Percentiles rank a stretch among this genome's conserved stretches.
Evolutionary conservation across 192 early-diverging fungal species (phyloP).

Genomic region (Pilaira anomala): DNA sequence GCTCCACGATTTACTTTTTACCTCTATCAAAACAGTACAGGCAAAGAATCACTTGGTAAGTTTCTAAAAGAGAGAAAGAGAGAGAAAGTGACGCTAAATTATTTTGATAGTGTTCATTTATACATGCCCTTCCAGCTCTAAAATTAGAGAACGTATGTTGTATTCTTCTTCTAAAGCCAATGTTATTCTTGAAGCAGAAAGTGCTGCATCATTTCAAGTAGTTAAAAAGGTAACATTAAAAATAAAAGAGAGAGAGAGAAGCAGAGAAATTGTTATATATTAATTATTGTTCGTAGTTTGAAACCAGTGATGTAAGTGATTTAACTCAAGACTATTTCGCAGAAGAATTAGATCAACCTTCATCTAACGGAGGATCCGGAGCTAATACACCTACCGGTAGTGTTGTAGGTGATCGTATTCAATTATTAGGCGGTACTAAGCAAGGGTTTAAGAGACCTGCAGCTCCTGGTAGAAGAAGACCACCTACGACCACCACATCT

Average conservation of each 20-base stretch:
- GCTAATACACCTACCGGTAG: conserved; percentile 18
- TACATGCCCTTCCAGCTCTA: conserved; percentile 77
- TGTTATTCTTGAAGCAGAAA: conserved; percentile 55
- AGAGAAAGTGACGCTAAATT: too few relatives aligned
- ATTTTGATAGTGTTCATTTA: conserved; percentile 77
- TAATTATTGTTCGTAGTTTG: conserved; percentile 32
- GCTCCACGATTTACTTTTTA: conserved; percentile 77
- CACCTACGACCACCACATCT: neutral
- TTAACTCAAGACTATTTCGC: conserved; percentile 51
- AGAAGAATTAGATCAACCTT: conserved; percentile 39
- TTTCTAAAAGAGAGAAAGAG: too few relatives aligned
- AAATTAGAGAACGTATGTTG: conserved; percentile 88
- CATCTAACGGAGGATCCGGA: conserved; percentile 30
- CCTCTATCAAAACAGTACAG: conserved; percentile 47
- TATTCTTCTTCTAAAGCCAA: conserved; percentile 74
- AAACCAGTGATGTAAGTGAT: conserved; percentile 61
- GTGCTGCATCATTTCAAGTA: conserved; percentile 50
- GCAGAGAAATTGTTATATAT: neutral
- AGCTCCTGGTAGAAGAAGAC: conserved; percentile 36
- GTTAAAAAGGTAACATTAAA: conserved; percentile 51
- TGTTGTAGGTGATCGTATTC: conserved; percentile 31
- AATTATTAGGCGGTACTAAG: conserved; percentile 31
- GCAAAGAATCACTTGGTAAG: conserved; percentile 49
- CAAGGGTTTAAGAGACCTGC: conserved; percentile 34
- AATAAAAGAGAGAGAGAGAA: neutral